Evolutionary conservation across 2,329 filamentous ascomycete species (phyloP), one percentile per base, ranked within the genome.

Genomic region (Alternaria alternata): DNA sequence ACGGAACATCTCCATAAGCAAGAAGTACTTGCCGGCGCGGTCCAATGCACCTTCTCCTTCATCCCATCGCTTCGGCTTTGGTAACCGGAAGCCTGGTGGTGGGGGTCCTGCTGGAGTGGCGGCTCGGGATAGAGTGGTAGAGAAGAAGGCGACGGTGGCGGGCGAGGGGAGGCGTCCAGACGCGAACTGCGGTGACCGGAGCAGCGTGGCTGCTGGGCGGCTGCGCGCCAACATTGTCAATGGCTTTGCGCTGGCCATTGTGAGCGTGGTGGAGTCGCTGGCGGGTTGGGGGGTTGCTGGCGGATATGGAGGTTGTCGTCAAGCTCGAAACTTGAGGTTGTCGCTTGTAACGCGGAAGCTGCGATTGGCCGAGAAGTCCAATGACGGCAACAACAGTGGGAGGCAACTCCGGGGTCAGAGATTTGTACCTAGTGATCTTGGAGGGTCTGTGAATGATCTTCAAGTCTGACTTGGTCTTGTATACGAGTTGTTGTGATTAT

Each of bases 1-100:
- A 77, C 95, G 89, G 79, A 92, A 87, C 91, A 98, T 95, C 86
- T 99, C 95, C 54, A 91, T 89, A 85, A 98, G 84, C 78, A 99
- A 87, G 83, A 99, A 99, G 85, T 93, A 98, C 79, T 94, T 95
- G 71, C 92, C 93, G 65, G 93, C 86, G 79, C 90, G 91, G 82
- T 97, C 93, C 70, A 96, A 82, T 36, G 91, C 87, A 66, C 86
- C 88, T 78, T 96, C 93, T 64, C 87, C 85, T 80, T 96, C 87
- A 69, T 96, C 89, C 93, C 93, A 98, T 82, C 88, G 83, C 78
- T 89, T 86, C 52, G 87, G 89, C 65, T 84, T 86, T 74, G 89
- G 87, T 72, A 94, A 85, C 71, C 95, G 89, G 86, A 97, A 97
- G 67, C 89, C 89, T 69, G 88, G 83, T 59, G 92, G 91, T 68